A percentile compares a stretch with the other conserved stretches of the same genome.
Conservation (phyloP, 2,329 filamentous ascomycete species). For the Exophiala xenobiotica region DNA sequence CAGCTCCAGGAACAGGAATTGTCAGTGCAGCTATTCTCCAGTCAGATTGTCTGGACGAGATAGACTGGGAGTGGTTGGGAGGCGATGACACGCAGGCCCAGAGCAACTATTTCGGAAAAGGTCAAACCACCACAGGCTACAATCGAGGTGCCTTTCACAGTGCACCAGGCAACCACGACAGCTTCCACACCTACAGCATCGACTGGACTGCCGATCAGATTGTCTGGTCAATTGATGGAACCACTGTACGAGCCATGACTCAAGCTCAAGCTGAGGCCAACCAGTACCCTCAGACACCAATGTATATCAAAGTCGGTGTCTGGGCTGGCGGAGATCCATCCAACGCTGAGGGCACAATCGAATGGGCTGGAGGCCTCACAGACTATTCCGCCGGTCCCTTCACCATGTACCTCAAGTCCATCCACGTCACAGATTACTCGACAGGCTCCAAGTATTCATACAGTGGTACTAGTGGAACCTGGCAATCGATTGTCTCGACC, state of each 20-base stretch:
- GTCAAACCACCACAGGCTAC: constrained; percentile 71
- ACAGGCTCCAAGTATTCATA: constrained; percentile 85
- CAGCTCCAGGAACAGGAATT: constrained; percentile 84
- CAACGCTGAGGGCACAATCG: constrained; percentile 52
- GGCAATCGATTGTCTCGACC: constrained; percentile 78
- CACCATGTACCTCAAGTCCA: constrained; percentile 70
- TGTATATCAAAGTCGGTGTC: constrained; percentile 68
- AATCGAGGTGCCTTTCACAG: constrained; percentile 82
- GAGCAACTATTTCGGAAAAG: constrained; percentile 96
- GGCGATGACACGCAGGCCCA: constrained; percentile 76
- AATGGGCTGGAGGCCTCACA: constrained; percentile 70
- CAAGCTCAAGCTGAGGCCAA: constrained; percentile 59
- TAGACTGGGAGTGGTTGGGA: constrained; percentile 96
- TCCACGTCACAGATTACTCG: constrained; percentile 74
- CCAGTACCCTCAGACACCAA: constrained; percentile 70
- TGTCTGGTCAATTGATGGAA: constrained; percentile 65
- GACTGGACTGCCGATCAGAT: constrained; percentile 66
- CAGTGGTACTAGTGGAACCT: constrained; percentile 71
- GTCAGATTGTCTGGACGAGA: constrained; percentile 90
- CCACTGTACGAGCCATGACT: constrained; percentile 60
- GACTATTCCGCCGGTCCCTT: constrained; percentile 67
- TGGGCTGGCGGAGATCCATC: constrained; percentile 62
- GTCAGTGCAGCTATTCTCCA: constrained; percentile 89
- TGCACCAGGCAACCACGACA: constrained; percentile 56
- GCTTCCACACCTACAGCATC: constrained; percentile 51